Evolutionary conservation across 371 early-diverging fungal species (phyloP).

Genomic region (Actinomortierella ambigua): DNA sequence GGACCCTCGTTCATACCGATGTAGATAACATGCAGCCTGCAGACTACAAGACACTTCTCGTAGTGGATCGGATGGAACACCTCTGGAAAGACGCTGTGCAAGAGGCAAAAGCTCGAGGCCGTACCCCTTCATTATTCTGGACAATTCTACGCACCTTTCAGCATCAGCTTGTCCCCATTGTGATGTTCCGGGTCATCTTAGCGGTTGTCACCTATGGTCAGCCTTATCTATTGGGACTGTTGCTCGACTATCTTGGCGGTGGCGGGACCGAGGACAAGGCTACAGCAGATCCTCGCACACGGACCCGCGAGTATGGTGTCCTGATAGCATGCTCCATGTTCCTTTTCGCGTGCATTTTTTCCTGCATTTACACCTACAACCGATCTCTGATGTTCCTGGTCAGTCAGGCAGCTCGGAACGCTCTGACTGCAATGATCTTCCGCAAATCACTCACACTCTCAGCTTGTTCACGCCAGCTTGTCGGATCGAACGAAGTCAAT

Average conservation of each 20-base stretch:
- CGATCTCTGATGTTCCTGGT: constrained; percentile 26
- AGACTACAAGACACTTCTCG: constrained; percentile 9
- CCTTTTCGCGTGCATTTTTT: constrained; percentile 2
- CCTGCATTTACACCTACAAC: constrained; percentile 30
- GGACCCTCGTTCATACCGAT: constrained; percentile 10
- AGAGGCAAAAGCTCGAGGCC: too few species aligned
- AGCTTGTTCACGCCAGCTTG: constrained; percentile 12
- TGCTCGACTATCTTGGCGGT: constrained; percentile 25
- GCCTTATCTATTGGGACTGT: constrained; percentile 14
- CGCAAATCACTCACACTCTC: constrained; percentile 31
- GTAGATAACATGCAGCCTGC: constrained; percentile 10
- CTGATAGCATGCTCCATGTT: constrained; percentile 18
- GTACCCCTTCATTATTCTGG: too few species aligned
- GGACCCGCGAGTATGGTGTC: constrained; percentile 10
- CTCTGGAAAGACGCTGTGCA: too few species aligned
- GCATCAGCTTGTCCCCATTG: too few species aligned
- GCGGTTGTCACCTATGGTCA: constrained; percentile 16
- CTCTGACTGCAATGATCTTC: constrained; percentile 28
- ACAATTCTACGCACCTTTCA: too few species aligned
- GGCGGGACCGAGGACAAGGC: constrained; percentile 15
- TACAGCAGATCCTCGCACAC: too few species aligned
- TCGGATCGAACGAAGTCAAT: constrained; percentile 24
- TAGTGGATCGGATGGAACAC: background rate
- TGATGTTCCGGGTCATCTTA: background rate
- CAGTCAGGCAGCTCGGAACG: constrained; percentile 11